Conservation (phyloP, 345 rosid genomes). For the Trapa incisa region DNA sequence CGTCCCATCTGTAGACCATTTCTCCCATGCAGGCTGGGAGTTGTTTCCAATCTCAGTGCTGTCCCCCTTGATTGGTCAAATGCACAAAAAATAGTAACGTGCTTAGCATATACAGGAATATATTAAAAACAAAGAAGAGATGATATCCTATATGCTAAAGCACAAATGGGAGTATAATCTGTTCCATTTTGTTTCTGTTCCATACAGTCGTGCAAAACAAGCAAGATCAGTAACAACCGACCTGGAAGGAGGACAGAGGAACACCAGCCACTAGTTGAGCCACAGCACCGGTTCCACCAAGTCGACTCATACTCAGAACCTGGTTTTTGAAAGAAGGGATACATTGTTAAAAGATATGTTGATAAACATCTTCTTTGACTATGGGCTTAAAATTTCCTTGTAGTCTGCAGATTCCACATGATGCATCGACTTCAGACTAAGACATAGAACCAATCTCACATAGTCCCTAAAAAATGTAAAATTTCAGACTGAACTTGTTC, state of each 20-base stretch:
- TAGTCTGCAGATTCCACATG: slow-evolving; percentile 11
- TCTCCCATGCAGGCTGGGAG: slow-evolving; percentile 50
- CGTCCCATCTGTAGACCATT: slow-evolving; percentile 60
- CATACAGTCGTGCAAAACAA: neutral
- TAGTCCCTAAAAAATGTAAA: neutral
- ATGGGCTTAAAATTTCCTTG: neutral
- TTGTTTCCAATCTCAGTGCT: slow-evolving; percentile 33
- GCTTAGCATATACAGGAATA: no score
- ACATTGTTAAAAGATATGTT: neutral
- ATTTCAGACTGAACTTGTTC: neutral
- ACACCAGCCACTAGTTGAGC: slow-evolving; percentile 70
- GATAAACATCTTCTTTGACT: neutral
- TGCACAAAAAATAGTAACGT: neutral
- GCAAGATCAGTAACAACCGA: neutral
- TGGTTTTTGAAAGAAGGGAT: slow-evolving; percentile 12
- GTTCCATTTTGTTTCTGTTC: no score
- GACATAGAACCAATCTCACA: slow-evolving; percentile 21
- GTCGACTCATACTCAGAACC: slow-evolving; percentile 70
- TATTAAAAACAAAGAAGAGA: no score
- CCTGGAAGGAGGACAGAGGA: slow-evolving; percentile 50
- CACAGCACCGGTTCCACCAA: slow-evolving; percentile 63
- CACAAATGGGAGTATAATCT: no score
- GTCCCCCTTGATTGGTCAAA: slow-evolving; percentile 30
- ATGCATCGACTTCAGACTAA: slow-evolving; percentile 10
- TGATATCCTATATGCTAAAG: no score